These are phyloP conservation scores for Pseudognaphalium luteoalbum DNA, from an alignment of 129 eudicot genomes.

Conservation along the genomic window DNA sequence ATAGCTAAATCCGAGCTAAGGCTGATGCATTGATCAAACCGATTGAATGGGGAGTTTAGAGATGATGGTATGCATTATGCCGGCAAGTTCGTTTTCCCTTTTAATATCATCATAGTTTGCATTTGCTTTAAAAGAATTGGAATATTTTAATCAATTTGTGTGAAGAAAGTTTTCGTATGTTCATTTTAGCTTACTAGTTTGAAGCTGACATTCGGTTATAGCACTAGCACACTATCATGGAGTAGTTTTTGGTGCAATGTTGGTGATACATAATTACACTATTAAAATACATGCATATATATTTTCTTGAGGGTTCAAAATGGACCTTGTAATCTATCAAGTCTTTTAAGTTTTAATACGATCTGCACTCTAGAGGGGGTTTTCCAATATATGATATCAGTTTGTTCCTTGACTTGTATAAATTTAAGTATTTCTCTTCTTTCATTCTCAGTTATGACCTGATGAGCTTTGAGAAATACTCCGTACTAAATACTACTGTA, in stretches of 20 bases:
- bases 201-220: no score
- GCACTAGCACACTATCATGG: not conserved
- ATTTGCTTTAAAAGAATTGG: not conserved
- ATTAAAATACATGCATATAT: not conserved
- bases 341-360: not conserved
- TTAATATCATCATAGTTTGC: not conserved
- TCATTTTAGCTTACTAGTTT: constrained; percentile 16
- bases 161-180: not conserved
- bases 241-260: not conserved
- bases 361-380: not conserved
- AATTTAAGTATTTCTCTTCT: no score
- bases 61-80: not conserved
- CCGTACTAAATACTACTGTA: no score
- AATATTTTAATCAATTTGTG: not conserved
- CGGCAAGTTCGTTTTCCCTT: not conserved
- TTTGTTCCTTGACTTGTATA: not conserved
- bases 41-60: not conserved
- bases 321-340: not conserved
- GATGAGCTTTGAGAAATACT: no score
- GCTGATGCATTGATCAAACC: not conserved
- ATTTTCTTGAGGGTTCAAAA: not conserved
- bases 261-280: not conserved
- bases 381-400: not conserved
- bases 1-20: not conserved
- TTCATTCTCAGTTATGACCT: no score